Conservation (phyloP, 192 early-diverging fungal genomes). For the Dimargaris cristalligena region DNA sequence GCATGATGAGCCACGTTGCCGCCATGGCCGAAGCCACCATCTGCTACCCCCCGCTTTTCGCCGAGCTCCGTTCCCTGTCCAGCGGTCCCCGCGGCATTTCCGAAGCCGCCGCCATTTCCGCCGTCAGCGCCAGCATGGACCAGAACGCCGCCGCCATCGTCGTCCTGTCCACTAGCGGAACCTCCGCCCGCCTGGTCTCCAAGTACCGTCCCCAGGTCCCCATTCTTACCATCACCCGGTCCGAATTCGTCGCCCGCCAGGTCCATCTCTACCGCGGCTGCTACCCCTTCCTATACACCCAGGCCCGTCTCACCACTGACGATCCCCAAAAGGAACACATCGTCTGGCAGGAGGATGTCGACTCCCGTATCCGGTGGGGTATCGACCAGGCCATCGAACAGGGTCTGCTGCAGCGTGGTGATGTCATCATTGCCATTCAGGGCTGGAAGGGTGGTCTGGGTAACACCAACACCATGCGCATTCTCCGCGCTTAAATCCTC, state of each 20-base stretch:
- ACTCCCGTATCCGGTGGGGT: constrained; percentile 55
- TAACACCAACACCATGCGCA: constrained; percentile 72
- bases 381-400: constrained; percentile 55
- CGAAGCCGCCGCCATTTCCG: constrained; percentile 84
- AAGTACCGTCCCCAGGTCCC: constrained; percentile 90
- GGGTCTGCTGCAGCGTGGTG: constrained; percentile 42
- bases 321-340: constrained; percentile 28
- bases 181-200: constrained; percentile 72
- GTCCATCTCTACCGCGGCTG: constrained; percentile 66
- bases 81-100: constrained; percentile 60
- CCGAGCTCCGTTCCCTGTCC: constrained; percentile 64
- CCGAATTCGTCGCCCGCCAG: constrained; percentile 49
- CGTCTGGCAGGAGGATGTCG: constrained; percentile 73
- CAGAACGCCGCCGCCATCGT: constrained; percentile 76
- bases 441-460: constrained; percentile 63
- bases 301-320: constrained; percentile 19
- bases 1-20: constrained; percentile 90
- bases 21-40: constrained; percentile 82
- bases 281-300: constrained; percentile 58
- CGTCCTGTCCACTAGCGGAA: constrained; percentile 78
- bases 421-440: constrained; percentile 58
- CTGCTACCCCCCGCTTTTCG: constrained; percentile 87
- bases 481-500: constrained; percentile 34
- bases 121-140: constrained; percentile 68
- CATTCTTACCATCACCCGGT: constrained; percentile 82